phyloP scores from a whole-genome alignment of 1,284 basidiomycete genomes.

The Cryptococcus hybrid region DNA sequence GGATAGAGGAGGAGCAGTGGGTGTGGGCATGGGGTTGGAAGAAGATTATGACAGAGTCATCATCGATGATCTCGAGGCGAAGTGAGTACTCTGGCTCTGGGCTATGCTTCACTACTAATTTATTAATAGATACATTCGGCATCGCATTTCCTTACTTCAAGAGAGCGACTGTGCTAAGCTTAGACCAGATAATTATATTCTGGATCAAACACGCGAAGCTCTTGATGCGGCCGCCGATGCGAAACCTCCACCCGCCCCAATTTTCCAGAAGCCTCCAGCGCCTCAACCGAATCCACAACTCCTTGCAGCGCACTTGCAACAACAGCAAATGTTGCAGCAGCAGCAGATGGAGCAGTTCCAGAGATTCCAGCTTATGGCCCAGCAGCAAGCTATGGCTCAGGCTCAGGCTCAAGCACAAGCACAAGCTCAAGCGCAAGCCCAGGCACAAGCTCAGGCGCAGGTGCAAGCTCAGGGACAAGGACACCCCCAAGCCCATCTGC shows the following conservation, averaged over 20 bases:
- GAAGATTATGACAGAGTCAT: constrained; percentile 47
- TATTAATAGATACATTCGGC: constrained; percentile 34
- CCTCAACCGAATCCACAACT: constrained; percentile 29
- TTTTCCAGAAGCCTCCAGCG: constrained; percentile 40
- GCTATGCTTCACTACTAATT: not conserved
- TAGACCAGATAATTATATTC: constrained; percentile 31
- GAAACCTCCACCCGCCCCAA: constrained; percentile 42
- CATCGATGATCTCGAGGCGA: constrained; percentile 48
- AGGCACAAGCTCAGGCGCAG: constrained; percentile 5
- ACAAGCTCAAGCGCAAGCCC: constrained; percentile 13
- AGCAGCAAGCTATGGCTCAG: constrained; percentile 31
- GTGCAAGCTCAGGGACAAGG: constrained; percentile 9
- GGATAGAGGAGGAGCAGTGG: constrained; percentile 39
- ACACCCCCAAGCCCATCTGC: not conserved
- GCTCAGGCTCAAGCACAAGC: constrained; percentile 19
- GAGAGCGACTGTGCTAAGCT: constrained; percentile 43
- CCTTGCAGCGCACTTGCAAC: constrained; percentile 25
- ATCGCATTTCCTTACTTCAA: constrained; percentile 39
- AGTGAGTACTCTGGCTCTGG: constrained; percentile 20
- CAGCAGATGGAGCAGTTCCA: constrained; percentile 42
- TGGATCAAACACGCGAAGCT: constrained; percentile 28
- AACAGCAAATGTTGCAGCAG: constrained; percentile 39
- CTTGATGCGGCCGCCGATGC: constrained; percentile 27
- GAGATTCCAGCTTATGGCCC: constrained; percentile 37
- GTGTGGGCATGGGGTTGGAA: constrained; percentile 48